These are phyloP conservation scores for Hypoxylon sp. DNA, from an alignment of 2,329 filamentous ascomycete species.

Conservation along the genomic window DNA sequence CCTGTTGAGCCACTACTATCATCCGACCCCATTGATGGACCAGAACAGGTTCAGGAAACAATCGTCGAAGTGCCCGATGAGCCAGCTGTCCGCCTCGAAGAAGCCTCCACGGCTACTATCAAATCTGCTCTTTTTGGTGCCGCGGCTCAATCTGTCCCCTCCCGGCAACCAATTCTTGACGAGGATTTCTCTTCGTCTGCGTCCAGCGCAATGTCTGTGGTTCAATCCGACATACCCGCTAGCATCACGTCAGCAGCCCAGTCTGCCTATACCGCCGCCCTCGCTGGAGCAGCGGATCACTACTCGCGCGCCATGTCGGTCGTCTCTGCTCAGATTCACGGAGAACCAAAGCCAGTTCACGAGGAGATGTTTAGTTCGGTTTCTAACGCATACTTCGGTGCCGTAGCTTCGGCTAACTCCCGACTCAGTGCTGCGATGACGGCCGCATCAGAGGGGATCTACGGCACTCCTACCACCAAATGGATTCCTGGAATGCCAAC, in stretches of 20 bases:
- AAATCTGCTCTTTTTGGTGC: slow-evolving; percentile 67
- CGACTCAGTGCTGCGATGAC: slow-evolving; percentile 70
- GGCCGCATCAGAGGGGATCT: slow-evolving; percentile 65
- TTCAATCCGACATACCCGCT: slow-evolving; percentile 56
- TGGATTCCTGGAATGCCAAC: slow-evolving; percentile 55
- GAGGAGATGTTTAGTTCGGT: slow-evolving; percentile 79
- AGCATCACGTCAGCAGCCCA: slow-evolving; percentile 63
- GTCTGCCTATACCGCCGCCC: slow-evolving; percentile 75
- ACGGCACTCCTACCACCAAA: slow-evolving; percentile 64
- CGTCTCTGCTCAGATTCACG: slow-evolving; percentile 76
- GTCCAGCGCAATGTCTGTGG: slow-evolving; percentile 55
- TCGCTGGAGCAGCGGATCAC: slow-evolving; percentile 76
- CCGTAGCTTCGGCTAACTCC: slow-evolving; percentile 73
- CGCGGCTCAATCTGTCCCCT: slow-evolving; percentile 66
- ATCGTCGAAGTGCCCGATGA: slow-evolving; percentile 53
- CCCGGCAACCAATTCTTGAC: slow-evolving; percentile 65
- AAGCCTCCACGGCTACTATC: slow-evolving; percentile 51
- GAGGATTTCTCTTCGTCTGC: slow-evolving; percentile 61
- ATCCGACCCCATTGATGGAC: slow-evolving; percentile 45
- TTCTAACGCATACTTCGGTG: slow-evolving; percentile 77
- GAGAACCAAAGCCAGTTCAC: slow-evolving; percentile 78
- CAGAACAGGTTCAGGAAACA: slow-evolving; percentile 56
- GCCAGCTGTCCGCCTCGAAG: slow-evolving; percentile 45
- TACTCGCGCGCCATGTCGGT: slow-evolving; percentile 78
- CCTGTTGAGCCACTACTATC: slow-evolving; percentile 47